A percentile compares a stretch with the other conserved stretches of the same genome.
phyloP scores from a whole-genome alignment of 805 yeast genomes.

The Candida boidinii region DNA sequence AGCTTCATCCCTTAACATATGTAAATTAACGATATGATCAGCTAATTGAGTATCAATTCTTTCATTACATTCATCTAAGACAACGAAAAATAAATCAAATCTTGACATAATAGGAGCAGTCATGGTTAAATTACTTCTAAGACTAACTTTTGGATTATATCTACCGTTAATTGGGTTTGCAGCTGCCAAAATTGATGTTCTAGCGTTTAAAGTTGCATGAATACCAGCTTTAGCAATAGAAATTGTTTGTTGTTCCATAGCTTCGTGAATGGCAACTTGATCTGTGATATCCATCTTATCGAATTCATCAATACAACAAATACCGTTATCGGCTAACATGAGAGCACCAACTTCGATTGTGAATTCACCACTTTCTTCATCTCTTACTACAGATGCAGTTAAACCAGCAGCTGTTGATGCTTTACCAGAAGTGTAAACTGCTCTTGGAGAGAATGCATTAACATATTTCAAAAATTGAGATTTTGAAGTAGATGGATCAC shows the following conservation, averaged over 20 bases:
- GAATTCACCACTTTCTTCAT: slow-evolving; percentile 94
- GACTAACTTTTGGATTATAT: slow-evolving; percentile 77
- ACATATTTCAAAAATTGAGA: slow-evolving; percentile 94
- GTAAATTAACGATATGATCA: slow-evolving; percentile 84
- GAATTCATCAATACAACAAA: slow-evolving; percentile 97
- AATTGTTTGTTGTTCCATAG: slow-evolving; percentile 99
- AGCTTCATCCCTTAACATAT: slow-evolving; percentile 85
- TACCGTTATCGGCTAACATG: slow-evolving; percentile 97
- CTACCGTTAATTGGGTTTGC: slow-evolving; percentile 98
- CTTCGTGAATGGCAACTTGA: slow-evolving; percentile 98
- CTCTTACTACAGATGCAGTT: slow-evolving; percentile 96
- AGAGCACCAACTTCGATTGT: slow-evolving; percentile 98
- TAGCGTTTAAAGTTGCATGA: slow-evolving; percentile 93
- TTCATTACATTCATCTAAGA: slow-evolving; percentile 91
- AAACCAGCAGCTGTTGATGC: slow-evolving; percentile 98
- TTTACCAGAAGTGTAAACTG: slow-evolving; percentile 95
- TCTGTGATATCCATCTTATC: slow-evolving; percentile 95
- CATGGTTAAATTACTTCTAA: slow-evolving; percentile 85
- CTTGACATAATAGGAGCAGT: slow-evolving; percentile 99
- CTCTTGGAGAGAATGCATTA: slow-evolving; percentile 82
- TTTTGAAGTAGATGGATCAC: slow-evolving; percentile 96
- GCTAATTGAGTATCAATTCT: slow-evolving; percentile 85
- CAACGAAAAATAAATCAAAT: slow-evolving; percentile 90
- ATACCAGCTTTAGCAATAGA: slow-evolving; percentile 98
- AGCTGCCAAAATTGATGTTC: slow-evolving; percentile 96